These are phyloP conservation scores for Penicillium concentricum DNA, from an alignment of 2,329 filamentous ascomycete genomes.

Conservation along the genomic window DNA sequence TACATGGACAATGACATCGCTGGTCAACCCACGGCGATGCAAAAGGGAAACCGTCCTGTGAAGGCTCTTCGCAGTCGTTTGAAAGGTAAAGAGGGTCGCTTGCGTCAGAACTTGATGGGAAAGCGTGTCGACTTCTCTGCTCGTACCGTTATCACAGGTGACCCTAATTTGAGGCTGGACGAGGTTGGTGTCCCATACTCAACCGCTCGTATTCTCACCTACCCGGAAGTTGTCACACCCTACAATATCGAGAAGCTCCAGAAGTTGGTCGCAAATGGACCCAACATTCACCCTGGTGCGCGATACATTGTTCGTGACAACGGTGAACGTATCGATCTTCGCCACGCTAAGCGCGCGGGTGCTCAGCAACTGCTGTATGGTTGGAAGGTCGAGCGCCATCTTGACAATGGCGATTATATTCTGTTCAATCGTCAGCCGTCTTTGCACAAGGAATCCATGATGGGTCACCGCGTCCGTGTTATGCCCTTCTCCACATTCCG, in stretches of 20 bases:
- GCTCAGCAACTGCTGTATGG: slow-evolving; percentile 84
- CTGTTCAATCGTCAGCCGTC: slow-evolving; percentile 99
- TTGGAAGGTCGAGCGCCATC: slow-evolving; percentile 97
- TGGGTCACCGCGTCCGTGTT: slow-evolving; percentile 95
- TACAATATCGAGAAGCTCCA: slow-evolving; percentile 97
- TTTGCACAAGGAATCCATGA: slow-evolving; percentile 99
- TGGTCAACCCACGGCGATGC: slow-evolving; percentile 86
- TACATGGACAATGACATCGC: slow-evolving; percentile 99
- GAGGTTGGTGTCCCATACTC: slow-evolving; percentile 95
- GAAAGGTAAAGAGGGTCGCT: slow-evolving; percentile 98
- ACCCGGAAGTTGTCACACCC: slow-evolving; percentile 93
- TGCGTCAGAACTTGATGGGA: slow-evolving; percentile 98
- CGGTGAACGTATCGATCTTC: slow-evolving; percentile 89
- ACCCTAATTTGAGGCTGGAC: slow-evolving; percentile 92
- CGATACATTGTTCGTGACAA: slow-evolving; percentile 95
- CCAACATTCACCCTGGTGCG: slow-evolving; percentile 91
- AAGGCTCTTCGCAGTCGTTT: slow-evolving; percentile 95
- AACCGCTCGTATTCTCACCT: slow-evolving; percentile 89
- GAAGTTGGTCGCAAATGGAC: slow-evolving; percentile 85
- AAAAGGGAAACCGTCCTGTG: slow-evolving; percentile 94
- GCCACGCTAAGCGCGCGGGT: slow-evolving; percentile 84
- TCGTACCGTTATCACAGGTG: slow-evolving; percentile 98
- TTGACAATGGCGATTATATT: slow-evolving; percentile 94
- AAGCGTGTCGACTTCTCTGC: slow-evolving; percentile 99
- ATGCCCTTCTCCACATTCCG: slow-evolving; percentile 99